Percentiles rank a stretch among this genome's conserved stretches.
These are phyloP conservation scores for Musa schizocarpa DNA, from an alignment of 176 grass and related monocot genomes.

Conservation along the genomic window DNA sequence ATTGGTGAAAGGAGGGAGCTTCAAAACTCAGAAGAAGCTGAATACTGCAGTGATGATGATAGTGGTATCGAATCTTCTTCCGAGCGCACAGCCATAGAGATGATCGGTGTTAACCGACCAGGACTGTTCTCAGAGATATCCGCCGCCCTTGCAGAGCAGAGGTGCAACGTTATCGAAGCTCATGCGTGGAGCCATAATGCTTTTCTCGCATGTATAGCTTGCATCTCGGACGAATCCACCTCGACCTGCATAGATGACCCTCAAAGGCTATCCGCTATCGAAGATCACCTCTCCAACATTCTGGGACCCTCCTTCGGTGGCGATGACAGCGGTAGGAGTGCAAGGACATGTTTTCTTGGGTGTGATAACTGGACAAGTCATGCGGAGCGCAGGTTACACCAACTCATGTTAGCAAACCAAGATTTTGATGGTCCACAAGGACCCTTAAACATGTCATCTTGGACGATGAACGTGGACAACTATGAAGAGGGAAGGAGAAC, in stretches of 20 bases:
- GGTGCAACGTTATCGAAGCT: constrained; percentile 43
- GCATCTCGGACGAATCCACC: constrained; percentile 26
- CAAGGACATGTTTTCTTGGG: constrained; percentile 31
- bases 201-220: constrained; percentile 29
- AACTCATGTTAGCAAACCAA: constrained; percentile 40
- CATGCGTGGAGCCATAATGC: constrained; percentile 46
- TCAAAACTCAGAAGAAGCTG: neutral
- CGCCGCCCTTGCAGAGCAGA: constrained; percentile 39
- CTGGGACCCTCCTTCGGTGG: constrained; percentile 1
- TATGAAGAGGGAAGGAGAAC: constrained; percentile 22
- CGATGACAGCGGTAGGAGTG: constrained; percentile 3
- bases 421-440: constrained; percentile 25
- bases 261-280: constrained; percentile 28
- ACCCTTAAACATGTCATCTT: neutral
- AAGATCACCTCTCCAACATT: constrained; percentile 40
- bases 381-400: constrained; percentile 36
- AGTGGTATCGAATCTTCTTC: neutral
- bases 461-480: constrained; percentile 5
- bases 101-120: constrained; percentile 44
- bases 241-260: constrained; percentile 31
- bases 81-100: constrained; percentile 41
- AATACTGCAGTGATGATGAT: neutral
- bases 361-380: constrained; percentile 25
- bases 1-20: neutral
- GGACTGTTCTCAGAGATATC: constrained; percentile 56